phyloP scores from a whole-genome alignment of 768 basidiomycete species.

The Dioszegia crocea region DNA sequence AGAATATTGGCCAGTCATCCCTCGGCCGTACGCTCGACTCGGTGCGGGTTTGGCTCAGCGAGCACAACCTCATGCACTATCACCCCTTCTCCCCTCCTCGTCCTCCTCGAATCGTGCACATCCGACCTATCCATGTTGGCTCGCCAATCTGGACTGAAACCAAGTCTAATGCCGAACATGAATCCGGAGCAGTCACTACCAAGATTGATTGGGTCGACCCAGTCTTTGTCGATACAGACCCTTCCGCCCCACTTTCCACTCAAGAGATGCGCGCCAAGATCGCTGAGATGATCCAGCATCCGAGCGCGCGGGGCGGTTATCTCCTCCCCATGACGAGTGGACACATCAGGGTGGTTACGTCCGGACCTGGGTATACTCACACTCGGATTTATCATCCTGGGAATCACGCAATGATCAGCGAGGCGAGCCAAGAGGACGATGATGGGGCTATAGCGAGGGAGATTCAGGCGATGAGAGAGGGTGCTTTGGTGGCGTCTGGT shows the following conservation, averaged over 20 bases:
- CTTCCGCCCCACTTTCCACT: background rate
- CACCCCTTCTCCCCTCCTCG: background rate
- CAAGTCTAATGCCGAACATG: too few relatives aligned
- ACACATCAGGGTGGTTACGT: background rate
- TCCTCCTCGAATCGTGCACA: background rate
- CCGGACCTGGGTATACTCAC: background rate
- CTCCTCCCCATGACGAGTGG: background rate
- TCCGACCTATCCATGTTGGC: too few relatives aligned
- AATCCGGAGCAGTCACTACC: background rate
- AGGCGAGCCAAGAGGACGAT: too few relatives aligned
- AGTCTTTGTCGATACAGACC: background rate
- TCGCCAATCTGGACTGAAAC: too few relatives aligned
- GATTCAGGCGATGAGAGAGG: too few relatives aligned
- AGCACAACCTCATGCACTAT: slow-evolving; percentile 1
- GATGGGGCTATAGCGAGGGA: too few relatives aligned
- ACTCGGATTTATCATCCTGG: too few relatives aligned
- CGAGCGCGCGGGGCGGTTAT: background rate
- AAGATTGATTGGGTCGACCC: background rate
- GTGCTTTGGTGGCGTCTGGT: too few relatives aligned
- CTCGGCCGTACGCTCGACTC: background rate
- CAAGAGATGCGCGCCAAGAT: background rate
- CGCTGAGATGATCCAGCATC: background rate
- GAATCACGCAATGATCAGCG: too few relatives aligned
- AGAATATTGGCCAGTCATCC: background rate
- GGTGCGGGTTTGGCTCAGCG: background rate